Base-by-base conservation (phyloP, 768 basidiomycete species). In the Hygrophorus pudorinus region DNA sequence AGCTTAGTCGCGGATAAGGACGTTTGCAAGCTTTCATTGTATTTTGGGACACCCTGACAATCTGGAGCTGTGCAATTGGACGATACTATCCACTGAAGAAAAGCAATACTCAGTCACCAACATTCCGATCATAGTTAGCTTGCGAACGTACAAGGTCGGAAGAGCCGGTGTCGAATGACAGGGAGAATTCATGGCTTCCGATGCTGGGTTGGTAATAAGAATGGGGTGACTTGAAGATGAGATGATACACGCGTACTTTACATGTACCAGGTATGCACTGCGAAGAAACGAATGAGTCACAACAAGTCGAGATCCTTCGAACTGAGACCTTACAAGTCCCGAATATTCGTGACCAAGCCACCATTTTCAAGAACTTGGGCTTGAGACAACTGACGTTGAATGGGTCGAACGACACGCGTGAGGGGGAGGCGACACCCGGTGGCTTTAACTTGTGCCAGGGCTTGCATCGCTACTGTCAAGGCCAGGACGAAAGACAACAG, bases 21-120 rank as follows among this genome's bases (percentile, higher is more conserved):
- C 51, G 28, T 31, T 50, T 68, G 55, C 31, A 48, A 50, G 28
- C 61, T 51, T 18, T 56, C 47, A 35, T 59, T 57, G 58, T 70
- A 78, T 54, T 56, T 64, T 21, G 64, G 52, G 38, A 78, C 65
- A 12, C 58, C 61, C 46, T 53, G 45, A 48, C 78, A 79, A 51
- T 76, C 77, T 14, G 56, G 42, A 8, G 58, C 54, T 24, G 56
- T 44, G 55, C 79, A 79, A 35, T 61, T 54, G 20, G 65, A 61
- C 11, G 72, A 73, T 28, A 68, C 66, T 12, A 77, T 62, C 77
- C 77, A 79, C 75, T 69, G 32, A 12, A 35, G 4, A 27, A 34
- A 47, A 27, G n/a, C 29, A 18, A 36, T 16, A 16, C 33, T 8
- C 7, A 40, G 38, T 3, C 8, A 13, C 14, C 8, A 21, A 29